These are phyloP conservation scores for Rhynchospora pubera DNA, from an alignment of 176 grass and related monocot genomes.

Conservation along the genomic window DNA sequence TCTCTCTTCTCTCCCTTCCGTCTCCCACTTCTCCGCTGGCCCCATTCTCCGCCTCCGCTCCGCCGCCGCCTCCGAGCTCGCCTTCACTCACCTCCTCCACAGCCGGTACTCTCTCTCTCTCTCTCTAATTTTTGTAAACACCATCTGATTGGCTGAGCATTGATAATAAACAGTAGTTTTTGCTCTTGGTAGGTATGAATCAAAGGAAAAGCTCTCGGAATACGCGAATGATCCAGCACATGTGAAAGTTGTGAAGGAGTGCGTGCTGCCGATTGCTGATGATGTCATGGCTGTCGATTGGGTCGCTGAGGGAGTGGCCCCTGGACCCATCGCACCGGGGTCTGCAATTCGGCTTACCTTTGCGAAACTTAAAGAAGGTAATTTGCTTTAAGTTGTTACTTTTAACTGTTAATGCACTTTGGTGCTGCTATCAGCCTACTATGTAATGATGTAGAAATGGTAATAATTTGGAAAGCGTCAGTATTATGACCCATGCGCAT, in stretches of 20 bases:
- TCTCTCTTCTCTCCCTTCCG: slow-evolving; percentile 40
- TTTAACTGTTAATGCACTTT: not conserved
- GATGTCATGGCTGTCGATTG: slow-evolving; percentile 75
- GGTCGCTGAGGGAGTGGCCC: slow-evolving; percentile 31
- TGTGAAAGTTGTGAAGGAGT: slow-evolving; percentile 59
- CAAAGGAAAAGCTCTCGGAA: slow-evolving; percentile 62
- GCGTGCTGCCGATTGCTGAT: slow-evolving; percentile 53
- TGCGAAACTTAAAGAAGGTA: slow-evolving; percentile 53
- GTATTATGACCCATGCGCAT: not conserved
- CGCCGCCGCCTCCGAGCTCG: slow-evolving; percentile 49
- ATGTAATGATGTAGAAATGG: not conserved
- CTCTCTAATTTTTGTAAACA: not conserved
- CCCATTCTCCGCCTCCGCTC: slow-evolving; percentile 66
- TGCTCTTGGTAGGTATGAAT: slow-evolving; percentile 16
- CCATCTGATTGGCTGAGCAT: not conserved
- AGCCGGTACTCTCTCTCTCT: slow-evolving; percentile 45
- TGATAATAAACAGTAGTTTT: not conserved
- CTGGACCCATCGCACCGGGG: slow-evolving; percentile 30
- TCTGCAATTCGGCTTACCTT: slow-evolving; percentile 60
- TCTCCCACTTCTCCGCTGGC: slow-evolving; percentile 60
- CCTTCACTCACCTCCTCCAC: slow-evolving; percentile 75
- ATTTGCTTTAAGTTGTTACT: not conserved
- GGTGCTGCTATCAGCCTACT: not conserved
- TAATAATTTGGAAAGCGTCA: not conserved
- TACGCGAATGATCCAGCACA: slow-evolving; percentile 63